A percentile compares a stretch with the other conserved stretches of the same genome.
Evolutionary conservation across 495 filamentous ascomycete species (phyloP).

Genomic region (Aspergillus steynii): DNA sequence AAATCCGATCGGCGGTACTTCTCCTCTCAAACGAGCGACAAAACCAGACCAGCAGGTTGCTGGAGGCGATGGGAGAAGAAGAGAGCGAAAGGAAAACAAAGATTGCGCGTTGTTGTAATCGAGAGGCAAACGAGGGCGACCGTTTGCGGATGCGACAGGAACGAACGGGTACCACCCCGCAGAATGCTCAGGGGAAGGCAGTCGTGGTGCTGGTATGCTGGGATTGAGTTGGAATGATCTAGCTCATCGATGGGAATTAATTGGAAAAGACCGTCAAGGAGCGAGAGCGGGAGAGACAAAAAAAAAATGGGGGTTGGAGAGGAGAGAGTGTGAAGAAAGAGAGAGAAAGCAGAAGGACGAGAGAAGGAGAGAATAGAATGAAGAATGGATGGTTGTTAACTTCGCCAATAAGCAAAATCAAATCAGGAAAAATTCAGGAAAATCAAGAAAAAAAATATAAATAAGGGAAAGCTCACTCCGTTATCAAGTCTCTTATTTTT

Average conservation of each 20-base stretch:
- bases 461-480: not conserved
- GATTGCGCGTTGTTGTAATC: conserved; percentile 1
- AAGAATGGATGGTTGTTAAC: not conserved
- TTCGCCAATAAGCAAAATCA: not conserved
- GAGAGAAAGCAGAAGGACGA: conserved; percentile 10
- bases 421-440: not conserved
- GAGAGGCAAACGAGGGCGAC: conserved; percentile 29
- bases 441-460: not conserved
- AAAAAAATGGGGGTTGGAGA: conserved; percentile 5
- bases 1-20: conserved; percentile 8
- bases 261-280: conserved; percentile 2
- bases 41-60: conserved; percentile 1
- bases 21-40: conserved; percentile 10
- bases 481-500: not conserved
- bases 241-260: not conserved
- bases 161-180: conserved; percentile 27
- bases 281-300: not conserved
- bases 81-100: not conserved
- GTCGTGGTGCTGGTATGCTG: not conserved
- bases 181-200: conserved; percentile 9
- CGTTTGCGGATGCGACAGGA: conserved; percentile 40
- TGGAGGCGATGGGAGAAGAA: conserved; percentile 1
- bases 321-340: not conserved
- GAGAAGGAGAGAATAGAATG: not conserved
- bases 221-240: not conserved